These are phyloP conservation scores for Panellus pusillus DNA, from an alignment of 768 basidiomycete genomes.

Conservation along the genomic window DNA sequence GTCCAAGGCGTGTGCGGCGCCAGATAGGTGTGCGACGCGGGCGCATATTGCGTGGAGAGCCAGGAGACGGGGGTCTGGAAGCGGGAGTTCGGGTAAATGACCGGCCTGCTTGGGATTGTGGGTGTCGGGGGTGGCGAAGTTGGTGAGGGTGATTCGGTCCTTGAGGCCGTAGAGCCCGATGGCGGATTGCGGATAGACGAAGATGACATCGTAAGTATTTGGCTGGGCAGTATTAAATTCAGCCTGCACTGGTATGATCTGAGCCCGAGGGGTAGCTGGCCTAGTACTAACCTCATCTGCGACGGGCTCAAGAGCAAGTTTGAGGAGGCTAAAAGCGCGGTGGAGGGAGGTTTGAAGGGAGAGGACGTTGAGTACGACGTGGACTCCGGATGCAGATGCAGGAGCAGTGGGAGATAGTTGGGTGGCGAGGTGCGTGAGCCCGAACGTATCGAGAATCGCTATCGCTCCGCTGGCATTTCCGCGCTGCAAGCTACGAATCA, in stretches of 20 bases:
- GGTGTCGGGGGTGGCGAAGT: background rate
- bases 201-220: constrained; percentile 1
- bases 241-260: background rate
- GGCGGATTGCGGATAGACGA: background rate
- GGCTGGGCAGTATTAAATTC: background rate
- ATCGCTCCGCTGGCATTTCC: background rate
- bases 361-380: too few species aligned
- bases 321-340: background rate
- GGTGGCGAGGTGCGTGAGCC: too few species aligned
- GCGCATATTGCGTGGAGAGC: constrained; percentile 25
- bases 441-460: background rate
- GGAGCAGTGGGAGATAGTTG: too few species aligned
- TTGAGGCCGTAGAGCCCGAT: background rate
- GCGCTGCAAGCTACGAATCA: background rate
- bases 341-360: background rate
- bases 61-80: constrained; percentile 17
- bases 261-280: background rate
- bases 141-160: background rate
- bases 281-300: constrained; percentile 5
- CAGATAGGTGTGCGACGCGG: constrained; percentile 28
- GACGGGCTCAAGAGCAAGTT: background rate
- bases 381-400: too few species aligned
- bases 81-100: constrained; percentile 2
- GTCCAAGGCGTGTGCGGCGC: constrained; percentile 15
- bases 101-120: background rate